These are phyloP conservation scores for Leccinellum rugosiceps DNA, from an alignment of 768 basidiomycete genomes.

Conservation along the genomic window DNA sequence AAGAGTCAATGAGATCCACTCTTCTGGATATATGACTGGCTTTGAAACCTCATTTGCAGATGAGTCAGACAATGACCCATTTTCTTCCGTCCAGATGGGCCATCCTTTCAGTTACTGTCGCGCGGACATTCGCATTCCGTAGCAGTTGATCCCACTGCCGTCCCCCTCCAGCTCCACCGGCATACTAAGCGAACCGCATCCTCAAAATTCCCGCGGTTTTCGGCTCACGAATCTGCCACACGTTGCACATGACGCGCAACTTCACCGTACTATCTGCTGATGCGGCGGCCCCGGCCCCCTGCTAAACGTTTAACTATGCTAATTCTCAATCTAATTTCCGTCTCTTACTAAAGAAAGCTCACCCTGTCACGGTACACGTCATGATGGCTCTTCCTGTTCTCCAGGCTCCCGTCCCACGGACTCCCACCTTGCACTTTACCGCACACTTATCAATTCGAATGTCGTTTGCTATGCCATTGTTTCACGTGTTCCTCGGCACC, in stretches of 20 bases:
- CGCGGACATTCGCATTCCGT: not conserved
- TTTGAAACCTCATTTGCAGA: constrained; percentile 7
- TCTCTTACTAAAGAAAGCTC: constrained; percentile 17
- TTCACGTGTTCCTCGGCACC: constrained; percentile 27
- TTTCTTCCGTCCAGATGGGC: not conserved
- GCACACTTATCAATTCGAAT: constrained; percentile 1
- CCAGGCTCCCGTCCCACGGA: constrained; percentile 2
- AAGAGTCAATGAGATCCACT: constrained; percentile 3
- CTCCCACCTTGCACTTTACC: not conserved
- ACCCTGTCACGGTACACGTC: constrained; percentile 19
- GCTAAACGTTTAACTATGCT: constrained; percentile 31
- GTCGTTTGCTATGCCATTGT: constrained; percentile 6
- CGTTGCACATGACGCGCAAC: not conserved
- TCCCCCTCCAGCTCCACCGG: not conserved
- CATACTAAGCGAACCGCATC: not conserved
- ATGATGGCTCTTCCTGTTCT: constrained; percentile 6
- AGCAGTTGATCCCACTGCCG: constrained; percentile 3
- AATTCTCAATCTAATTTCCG: constrained; percentile 28
- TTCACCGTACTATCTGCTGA: not conserved
- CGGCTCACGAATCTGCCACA: not conserved
- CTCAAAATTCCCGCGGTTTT: not conserved
- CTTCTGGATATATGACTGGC: not conserved
- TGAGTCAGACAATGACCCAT: constrained; percentile 11
- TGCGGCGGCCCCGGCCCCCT: constrained; percentile 6
- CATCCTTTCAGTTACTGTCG: not conserved